Evolutionary conservation across 129 eudicot genomes (phyloP), one percentile per base, ranked within the genome.

Genomic region (Sambucus nigra): DNA sequence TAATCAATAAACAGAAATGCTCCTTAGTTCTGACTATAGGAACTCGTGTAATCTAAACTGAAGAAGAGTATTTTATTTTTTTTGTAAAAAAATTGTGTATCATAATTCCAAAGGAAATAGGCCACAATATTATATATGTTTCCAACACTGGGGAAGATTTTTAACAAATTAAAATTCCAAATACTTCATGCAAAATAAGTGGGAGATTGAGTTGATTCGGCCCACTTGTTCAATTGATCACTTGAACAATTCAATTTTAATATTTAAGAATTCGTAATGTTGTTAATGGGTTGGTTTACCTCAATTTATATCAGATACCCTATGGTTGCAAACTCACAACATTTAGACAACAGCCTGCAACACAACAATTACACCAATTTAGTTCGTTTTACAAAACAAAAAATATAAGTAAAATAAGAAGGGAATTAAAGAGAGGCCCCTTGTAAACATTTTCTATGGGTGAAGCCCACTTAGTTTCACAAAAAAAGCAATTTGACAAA

Each of bases 321-420:
- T 25, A 33, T 14, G 42, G 11, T 29, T 25, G 20, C 26, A 53
- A 45, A 38, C 56, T 27, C 25, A 44, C 45, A 61, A 62, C 51
- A 67, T 57, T 74, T 76, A 76, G 5, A 64, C 75, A 20, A 68
- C 47, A 45, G 66, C 73, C 79, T 73, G 69, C 76, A 67, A 69
- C 55, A 59, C 21, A 66, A 54, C 25, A 65, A 54, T 53, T 27
- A 65, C 7, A 33, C 17, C 24, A 28, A 7, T 10, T 60, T 14
- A 60, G 65, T 26, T 26, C 2, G 17, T 18, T 15, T 11, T n/a
- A 42, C 48, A 17, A 6, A 1, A 13, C 3, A 53, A 53, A 1
- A 11, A 15, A 31, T 26, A n/a, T 15, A 17, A 3, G 29, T n/a
- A 25, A 28, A 26, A n/a, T 25, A 16, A 24, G 4, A 26, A 27